Conservation (phyloP, 2,329 filamentous ascomycete species). For the Parascedosporium putredinis region DNA sequence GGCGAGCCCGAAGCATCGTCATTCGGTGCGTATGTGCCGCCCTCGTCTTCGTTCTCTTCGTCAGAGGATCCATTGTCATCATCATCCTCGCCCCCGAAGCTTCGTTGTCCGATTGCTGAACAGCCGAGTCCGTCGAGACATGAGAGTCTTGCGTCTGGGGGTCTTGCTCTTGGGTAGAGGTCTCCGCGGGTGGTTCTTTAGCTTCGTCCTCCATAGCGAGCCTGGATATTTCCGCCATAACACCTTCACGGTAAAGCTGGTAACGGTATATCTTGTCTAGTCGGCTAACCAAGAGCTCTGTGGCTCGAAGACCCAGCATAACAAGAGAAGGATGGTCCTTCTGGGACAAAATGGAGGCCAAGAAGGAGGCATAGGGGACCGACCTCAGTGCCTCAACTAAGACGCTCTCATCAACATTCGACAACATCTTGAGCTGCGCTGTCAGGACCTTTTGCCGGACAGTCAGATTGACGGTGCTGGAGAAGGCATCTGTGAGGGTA, state of each 20-base stretch:
- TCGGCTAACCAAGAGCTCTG: slow-evolving; percentile 75
- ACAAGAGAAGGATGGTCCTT: slow-evolving; percentile 85
- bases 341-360: slow-evolving; percentile 90
- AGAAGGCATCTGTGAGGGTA: slow-evolving; percentile 91
- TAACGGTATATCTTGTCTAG: slow-evolving; percentile 85
- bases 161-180: slow-evolving; percentile 9
- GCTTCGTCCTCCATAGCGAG: slow-evolving; percentile 46
- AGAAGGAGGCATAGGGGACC: slow-evolving; percentile 89
- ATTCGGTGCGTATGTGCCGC: slow-evolving; percentile 31
- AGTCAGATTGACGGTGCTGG: slow-evolving; percentile 89
- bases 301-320: slow-evolving; percentile 76
- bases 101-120: slow-evolving; percentile 14
- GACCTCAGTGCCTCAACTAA: slow-evolving; percentile 75
- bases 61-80: slow-evolving; percentile 28
- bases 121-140: slow-evolving; percentile 17
- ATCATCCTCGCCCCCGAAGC: slow-evolving; percentile 23
- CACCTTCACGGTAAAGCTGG: slow-evolving; percentile 94
- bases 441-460: slow-evolving; percentile 91
- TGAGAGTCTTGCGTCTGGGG: slow-evolving; percentile 16
- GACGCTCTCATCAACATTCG: slow-evolving; percentile 78
- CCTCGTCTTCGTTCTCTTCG: slow-evolving; percentile 39
- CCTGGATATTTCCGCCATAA: slow-evolving; percentile 82
- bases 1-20: slow-evolving; percentile 51
- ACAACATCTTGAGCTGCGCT: slow-evolving; percentile 97
- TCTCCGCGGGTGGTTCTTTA: neutral